Conservation (phyloP, 495 filamentous ascomycete species). For the Bathelium albidoporum region DNA sequence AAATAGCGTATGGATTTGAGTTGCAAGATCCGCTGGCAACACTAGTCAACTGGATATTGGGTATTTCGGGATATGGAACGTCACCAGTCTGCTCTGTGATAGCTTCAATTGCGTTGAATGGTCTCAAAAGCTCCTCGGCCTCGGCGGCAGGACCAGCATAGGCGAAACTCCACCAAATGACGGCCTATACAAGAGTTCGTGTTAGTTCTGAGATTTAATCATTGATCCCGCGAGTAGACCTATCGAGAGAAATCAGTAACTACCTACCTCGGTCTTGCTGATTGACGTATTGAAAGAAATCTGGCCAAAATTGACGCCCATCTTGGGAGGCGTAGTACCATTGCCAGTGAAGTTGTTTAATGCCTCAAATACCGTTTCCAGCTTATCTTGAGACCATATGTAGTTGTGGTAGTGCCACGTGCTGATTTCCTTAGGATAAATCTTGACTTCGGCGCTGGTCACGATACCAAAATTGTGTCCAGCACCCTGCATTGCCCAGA, state of each 20-base stretch:
- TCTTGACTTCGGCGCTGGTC: conserved; percentile 34
- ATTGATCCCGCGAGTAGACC: background rate
- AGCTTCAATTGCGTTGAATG: background rate
- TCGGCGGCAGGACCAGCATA: background rate
- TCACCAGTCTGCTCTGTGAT: background rate
- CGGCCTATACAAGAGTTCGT: background rate
- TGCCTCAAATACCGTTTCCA: conserved; percentile 39
- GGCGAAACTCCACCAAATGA: background rate
- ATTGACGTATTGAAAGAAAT: background rate
- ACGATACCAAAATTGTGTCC: conserved; percentile 58
- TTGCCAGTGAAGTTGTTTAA: conserved; percentile 28
- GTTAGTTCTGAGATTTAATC: background rate
- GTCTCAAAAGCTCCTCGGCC: background rate
- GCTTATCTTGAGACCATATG: conserved; percentile 39
- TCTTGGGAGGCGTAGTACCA: background rate
- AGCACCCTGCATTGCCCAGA: conserved; percentile 48
- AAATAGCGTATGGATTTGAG: background rate
- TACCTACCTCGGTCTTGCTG: background rate
- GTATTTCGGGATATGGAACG: background rate
- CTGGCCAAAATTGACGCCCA: background rate
- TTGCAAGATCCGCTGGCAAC: background rate
- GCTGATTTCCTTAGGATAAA: conserved; percentile 32
- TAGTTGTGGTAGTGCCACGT: conserved; percentile 37
- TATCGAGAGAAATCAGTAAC: background rate
- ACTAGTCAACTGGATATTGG: background rate